Evolutionary conservation across 1,284 basidiomycete genomes (phyloP).

Genomic region (Cryptococcus sp.): DNA sequence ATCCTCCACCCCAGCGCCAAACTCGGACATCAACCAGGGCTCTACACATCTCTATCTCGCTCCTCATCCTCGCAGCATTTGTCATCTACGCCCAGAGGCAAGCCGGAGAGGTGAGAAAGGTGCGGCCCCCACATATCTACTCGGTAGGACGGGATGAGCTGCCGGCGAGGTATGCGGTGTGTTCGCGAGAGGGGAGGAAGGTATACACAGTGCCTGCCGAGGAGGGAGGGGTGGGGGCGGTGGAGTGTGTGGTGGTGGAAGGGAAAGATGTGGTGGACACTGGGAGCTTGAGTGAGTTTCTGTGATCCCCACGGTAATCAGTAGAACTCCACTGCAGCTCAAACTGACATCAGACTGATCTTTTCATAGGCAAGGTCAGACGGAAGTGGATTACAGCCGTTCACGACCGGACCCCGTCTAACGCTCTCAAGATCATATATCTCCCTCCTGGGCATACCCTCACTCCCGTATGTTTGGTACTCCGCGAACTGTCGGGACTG

Average conservation of each 20-base stretch:
- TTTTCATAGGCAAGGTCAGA: slow-evolving; percentile 17
- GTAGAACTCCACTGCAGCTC: neutral
- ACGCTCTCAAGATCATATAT: slow-evolving; percentile 41
- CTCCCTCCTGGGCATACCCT: slow-evolving; percentile 37
- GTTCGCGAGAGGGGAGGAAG: slow-evolving; percentile 31
- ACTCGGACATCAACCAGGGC: slow-evolving; percentile 23
- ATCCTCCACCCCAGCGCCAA: slow-evolving; percentile 10
- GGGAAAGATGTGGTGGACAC: slow-evolving; percentile 58
- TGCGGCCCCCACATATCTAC: neutral
- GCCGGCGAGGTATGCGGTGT: slow-evolving; percentile 36
- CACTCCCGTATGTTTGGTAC: slow-evolving; percentile 35
- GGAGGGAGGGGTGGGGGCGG: slow-evolving; percentile 58
- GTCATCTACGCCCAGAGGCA: slow-evolving; percentile 33
- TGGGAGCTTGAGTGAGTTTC: slow-evolving; percentile 57
- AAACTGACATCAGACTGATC: neutral
- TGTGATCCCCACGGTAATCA: neutral
- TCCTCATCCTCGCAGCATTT: slow-evolving; percentile 36
- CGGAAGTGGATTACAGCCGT: slow-evolving; percentile 9
- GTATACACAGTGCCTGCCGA: slow-evolving; percentile 32
- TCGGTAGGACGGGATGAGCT: slow-evolving; percentile 10
- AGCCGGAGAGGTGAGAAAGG: neutral
- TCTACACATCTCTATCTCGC: slow-evolving; percentile 34
- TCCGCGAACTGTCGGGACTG: neutral
- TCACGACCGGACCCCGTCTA: slow-evolving; percentile 1
- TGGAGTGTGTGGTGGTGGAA: slow-evolving; percentile 67